Evolutionary conservation across 1,284 basidiomycete genomes (phyloP), one percentile per base, ranked within the genome.

Genomic region (Peniophora sp.): DNA sequence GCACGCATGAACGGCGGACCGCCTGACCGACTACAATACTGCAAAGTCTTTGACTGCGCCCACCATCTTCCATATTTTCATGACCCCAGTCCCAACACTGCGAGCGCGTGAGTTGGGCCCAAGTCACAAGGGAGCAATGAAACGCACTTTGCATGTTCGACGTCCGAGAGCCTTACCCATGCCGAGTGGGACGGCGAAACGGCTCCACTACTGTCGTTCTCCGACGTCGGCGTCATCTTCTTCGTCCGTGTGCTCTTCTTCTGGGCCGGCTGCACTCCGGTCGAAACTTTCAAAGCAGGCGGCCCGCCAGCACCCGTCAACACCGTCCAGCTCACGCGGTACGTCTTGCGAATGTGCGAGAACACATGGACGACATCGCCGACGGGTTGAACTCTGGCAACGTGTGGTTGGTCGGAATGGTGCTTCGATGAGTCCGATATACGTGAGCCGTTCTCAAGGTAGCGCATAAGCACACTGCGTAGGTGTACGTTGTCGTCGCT

Each of bases 311-410:
- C 79, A 22, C 84, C 83, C 57, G 77, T 72, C 41, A 88, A 58
- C 24, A 85, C 54, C 39, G 85, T 77, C 83, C 84, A 86, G 54
- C 85, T 78, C 35, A 87, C 76, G 57, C 88, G 82, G 68, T 96
- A 97, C 9, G 88, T 92, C 71, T 96, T 92, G 60, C 77, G 81
- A 62, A 97, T 89, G 64, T 98, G 94, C 2, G 88, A 91, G 68
- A 97, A 97, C 49, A 92, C 72, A 62, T 97, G 94, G 1, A 83
- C 58, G 32, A 96, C 81, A 52, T 85, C 80, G 15, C 85, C 83
- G 18, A 70, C 76, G 15, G 72, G 68, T 51, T 70, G 68, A 48
- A 83, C 70, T 49, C 72, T 67, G 36, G 67, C 62, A 35, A 85
- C 73, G 24, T 61, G 27, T 32, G 27, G 66, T 47, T 72, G 52